A percentile compares a stretch with the other conserved stretches of the same genome.
Conservation (phyloP, 2,329 filamentous ascomycete species). For the Fusarium citri region DNA sequence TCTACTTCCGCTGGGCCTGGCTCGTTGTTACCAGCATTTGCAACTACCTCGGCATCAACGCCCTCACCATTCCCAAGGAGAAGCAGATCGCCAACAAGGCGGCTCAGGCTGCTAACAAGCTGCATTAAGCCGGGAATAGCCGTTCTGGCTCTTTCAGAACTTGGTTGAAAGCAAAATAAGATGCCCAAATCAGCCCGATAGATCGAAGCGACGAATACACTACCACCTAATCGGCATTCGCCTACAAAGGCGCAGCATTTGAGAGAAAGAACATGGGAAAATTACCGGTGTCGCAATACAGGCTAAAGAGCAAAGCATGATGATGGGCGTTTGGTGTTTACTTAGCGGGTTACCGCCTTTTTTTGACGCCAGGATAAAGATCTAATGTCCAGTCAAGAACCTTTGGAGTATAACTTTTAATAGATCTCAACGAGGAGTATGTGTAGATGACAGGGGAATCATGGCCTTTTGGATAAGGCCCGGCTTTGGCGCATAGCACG, state of each 20-base stretch:
- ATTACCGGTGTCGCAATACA: conserved; percentile 32
- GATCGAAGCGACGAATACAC: conserved; percentile 16
- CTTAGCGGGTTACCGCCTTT: conserved; percentile 41
- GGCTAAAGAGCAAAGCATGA: conserved; percentile 40
- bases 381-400: conserved; percentile 22
- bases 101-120: conserved; percentile 55
- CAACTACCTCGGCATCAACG: conserved; percentile 91
- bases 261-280: conserved; percentile 21
- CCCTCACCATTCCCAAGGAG: conserved; percentile 81
- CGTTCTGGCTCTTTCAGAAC: background rate
- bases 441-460: conserved; percentile 20
- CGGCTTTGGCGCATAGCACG: conserved; percentile 16
- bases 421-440: conserved; percentile 43
- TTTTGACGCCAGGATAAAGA: conserved; percentile 33
- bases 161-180: background rate
- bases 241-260: conserved; percentile 34
- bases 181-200: conserved; percentile 11
- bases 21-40: conserved; percentile 93
- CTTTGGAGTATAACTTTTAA: conserved; percentile 44
- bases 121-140: conserved; percentile 42
- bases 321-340: conserved; percentile 45
- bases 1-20: conserved; percentile 93
- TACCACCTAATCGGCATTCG: conserved; percentile 26
- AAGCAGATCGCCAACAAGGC: conserved; percentile 68
- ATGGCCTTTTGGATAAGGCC: conserved; percentile 36